Percentiles rank a stretch among this genome's conserved stretches.
These are phyloP conservation scores for Phoma herbarum DNA, from an alignment of 2,329 filamentous ascomycete genomes.

Conservation along the genomic window DNA sequence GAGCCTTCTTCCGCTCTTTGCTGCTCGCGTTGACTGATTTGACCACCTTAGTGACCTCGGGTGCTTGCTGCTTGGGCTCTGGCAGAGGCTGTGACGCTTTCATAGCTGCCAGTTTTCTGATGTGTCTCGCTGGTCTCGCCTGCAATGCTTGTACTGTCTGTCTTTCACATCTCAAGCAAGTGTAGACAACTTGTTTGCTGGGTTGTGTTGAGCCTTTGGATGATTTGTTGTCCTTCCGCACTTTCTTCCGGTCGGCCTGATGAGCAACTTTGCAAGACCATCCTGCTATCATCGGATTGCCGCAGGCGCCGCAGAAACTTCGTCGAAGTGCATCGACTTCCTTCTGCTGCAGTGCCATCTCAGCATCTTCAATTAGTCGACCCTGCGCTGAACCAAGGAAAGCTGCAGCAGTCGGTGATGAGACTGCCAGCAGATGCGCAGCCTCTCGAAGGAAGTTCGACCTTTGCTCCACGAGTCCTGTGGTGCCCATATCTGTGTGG, in stretches of 20 bases:
- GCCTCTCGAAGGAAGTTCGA: conserved; percentile 48
- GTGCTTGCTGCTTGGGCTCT: conserved; percentile 12
- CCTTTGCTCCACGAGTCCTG: conserved; percentile 31
- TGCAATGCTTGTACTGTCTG: conserved; percentile 39
- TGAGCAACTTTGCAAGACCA: conserved; percentile 43
- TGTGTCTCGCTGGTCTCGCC: conserved; percentile 30
- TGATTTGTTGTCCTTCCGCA: conserved; percentile 14
- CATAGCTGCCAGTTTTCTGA: conserved; percentile 23
- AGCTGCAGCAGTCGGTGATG: conserved; percentile 47
- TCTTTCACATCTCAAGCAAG: conserved; percentile 45
- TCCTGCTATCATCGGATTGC: conserved; percentile 49
- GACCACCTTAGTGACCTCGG: conserved; percentile 27
- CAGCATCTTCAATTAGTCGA: conserved; percentile 40
- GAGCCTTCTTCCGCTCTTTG: conserved; percentile 64
- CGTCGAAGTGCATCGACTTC: conserved; percentile 43
- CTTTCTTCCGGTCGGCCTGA: conserved; percentile 2
- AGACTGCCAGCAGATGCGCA: conserved; percentile 41
- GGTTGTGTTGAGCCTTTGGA: conserved; percentile 17
- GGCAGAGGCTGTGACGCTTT: conserved; percentile 1
- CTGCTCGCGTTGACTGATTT: conserved; percentile 57
- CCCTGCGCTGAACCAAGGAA: conserved; percentile 42
- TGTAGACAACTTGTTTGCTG: conserved; percentile 36
- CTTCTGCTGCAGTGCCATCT: conserved; percentile 37
- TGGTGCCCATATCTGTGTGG: conserved; percentile 30
- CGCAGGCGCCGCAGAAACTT: conserved; percentile 50